phyloP scores from a whole-genome alignment of 1,284 basidiomycete genomes.

The Heliocybe sulcata region DNA sequence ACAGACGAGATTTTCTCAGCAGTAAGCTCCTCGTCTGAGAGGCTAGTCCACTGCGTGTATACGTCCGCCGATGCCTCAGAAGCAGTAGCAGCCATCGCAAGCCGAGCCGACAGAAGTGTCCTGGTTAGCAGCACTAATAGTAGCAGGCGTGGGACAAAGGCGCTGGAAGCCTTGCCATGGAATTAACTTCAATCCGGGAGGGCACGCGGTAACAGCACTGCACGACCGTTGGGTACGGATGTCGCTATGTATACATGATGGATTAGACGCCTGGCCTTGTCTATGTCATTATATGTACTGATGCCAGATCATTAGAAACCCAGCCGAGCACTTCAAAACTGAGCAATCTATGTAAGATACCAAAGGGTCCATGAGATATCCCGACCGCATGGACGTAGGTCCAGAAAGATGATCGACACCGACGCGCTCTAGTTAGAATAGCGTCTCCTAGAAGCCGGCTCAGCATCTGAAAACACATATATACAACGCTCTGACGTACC shows the following conservation, averaged over 20 bases:
- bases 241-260: background rate
- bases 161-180: background rate
- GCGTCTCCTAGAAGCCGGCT: slow-evolving; percentile 48
- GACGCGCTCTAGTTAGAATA: slow-evolving; percentile 42
- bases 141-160: background rate
- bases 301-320: slow-evolving; percentile 7
- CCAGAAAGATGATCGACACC: background rate
- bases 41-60: slow-evolving; percentile 46
- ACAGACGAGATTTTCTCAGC: slow-evolving; percentile 35
- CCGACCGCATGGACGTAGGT: background rate
- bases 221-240: background rate
- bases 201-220: background rate
- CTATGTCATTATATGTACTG: background rate
- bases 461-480: slow-evolving; percentile 1
- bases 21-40: slow-evolving; percentile 49
- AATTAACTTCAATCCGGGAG: background rate
- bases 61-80: slow-evolving; percentile 16
- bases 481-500: slow-evolving; percentile 33
- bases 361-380: slow-evolving; percentile 1
- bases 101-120: background rate
- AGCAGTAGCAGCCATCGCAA: background rate
- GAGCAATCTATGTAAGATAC: slow-evolving; percentile 1
- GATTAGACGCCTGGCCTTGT: background rate
- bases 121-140: background rate
- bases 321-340: slow-evolving; percentile 25